Percentiles rank a stretch among this genome's conserved stretches.
Conservation (phyloP, 148 eudicot genomes). For the Polygonum aviculare region DNA sequence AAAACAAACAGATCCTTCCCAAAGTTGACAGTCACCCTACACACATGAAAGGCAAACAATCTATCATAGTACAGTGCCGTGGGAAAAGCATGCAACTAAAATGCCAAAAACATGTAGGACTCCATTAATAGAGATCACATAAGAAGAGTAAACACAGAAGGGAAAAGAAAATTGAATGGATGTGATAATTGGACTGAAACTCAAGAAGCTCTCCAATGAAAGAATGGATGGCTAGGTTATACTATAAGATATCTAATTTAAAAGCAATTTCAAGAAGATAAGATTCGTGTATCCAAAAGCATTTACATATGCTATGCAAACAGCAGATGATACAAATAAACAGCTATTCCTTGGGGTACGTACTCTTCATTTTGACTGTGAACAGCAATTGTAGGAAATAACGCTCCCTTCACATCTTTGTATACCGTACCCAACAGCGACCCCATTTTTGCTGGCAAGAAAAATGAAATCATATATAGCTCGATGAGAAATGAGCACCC, state of each 20-base stretch:
- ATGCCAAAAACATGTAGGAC: neutral
- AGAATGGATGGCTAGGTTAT: neutral
- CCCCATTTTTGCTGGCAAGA: constrained; percentile 73
- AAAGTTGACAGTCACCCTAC: constrained; percentile 89
- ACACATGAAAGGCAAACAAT: constrained; percentile 9
- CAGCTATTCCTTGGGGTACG: constrained; percentile 20
- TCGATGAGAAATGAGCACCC: constrained; percentile 11
- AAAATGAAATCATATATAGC: neutral
- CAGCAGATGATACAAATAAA: neutral
- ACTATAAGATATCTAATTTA: neutral
- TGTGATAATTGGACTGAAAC: neutral
- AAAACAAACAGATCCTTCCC: constrained; percentile 79
- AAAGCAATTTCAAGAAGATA: neutral
- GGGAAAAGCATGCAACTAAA: neutral
- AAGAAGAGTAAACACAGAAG: neutral
- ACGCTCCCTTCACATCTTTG: constrained; percentile 74
- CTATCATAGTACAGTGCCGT: neutral
- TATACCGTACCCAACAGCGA: constrained; percentile 45
- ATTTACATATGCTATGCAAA: neutral
- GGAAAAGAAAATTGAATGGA: neutral
- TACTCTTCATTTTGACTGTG: constrained; percentile 98
- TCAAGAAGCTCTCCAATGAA: neutral
- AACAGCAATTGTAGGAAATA: constrained; percentile 88
- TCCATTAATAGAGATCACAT: neutral
- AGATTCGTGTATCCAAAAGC: neutral